These are phyloP conservation scores for Rusavskia elegans DNA, from an alignment of 495 filamentous ascomycete genomes.

Conservation along the genomic window DNA sequence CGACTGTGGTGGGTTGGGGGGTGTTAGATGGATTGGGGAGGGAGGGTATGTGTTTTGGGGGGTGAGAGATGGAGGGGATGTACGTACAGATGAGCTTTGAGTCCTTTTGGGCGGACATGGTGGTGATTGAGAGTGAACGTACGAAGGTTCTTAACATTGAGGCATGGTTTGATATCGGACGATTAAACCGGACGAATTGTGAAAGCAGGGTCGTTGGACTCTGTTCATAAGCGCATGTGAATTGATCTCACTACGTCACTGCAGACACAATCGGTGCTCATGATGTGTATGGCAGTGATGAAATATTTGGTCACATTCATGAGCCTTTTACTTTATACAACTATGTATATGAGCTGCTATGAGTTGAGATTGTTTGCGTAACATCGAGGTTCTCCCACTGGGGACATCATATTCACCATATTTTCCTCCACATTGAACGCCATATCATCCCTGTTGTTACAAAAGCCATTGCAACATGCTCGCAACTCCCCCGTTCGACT, in stretches of 20 bases:
- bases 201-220: no score
- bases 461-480: not conserved
- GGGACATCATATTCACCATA: not conserved
- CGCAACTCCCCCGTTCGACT: not conserved
- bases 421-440: not conserved
- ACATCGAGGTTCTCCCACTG: not conserved
- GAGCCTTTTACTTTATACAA: no score
- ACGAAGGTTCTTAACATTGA: constrained; percentile 2
- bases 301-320: no score
- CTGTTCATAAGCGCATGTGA: no score
- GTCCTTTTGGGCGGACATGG: constrained; percentile 24
- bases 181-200: not conserved
- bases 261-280: no score
- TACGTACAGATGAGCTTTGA: constrained; percentile 37
- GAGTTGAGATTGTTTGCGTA: not conserved
- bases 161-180: not conserved
- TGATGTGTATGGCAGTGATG: no score
- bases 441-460: not conserved
- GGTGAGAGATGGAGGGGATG: constrained; percentile 1
- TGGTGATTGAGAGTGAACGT: constrained; percentile 1
- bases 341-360: not conserved
- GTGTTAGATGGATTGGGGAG: not conserved
- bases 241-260: no score
- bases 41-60: no score
- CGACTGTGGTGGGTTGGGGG: constrained; percentile 58